Percentiles rank a stretch among this genome's conserved stretches.
These are phyloP conservation scores for Zelonia costaricensis DNA, from an alignment of 208 protist genomes.

Conservation along the genomic window DNA sequence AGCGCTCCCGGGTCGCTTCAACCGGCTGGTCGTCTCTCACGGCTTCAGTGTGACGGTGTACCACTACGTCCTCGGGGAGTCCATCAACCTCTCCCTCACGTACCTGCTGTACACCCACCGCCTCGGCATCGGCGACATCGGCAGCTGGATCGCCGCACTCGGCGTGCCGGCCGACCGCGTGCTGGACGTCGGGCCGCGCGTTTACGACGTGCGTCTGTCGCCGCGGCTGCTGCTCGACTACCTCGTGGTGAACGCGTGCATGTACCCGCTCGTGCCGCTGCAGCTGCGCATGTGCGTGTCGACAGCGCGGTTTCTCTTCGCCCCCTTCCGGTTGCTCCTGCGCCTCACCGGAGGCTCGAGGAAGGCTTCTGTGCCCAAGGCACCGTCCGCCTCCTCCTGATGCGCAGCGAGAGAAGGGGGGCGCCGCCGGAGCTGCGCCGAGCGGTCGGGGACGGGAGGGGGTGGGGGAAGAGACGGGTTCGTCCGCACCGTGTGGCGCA, in stretches of 20 bases:
- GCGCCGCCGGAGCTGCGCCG: too few species aligned
- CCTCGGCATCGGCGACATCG: constrained; percentile 56
- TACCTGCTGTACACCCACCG: constrained; percentile 61
- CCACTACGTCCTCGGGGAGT: constrained; percentile 75
- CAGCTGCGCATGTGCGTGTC: constrained; percentile 52
- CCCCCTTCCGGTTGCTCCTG: constrained; percentile 6
- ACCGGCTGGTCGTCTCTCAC: constrained; percentile 45
- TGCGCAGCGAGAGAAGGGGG: neutral
- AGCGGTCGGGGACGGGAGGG: neutral
- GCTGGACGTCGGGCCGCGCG: constrained; percentile 40
- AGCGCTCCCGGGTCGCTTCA: constrained; percentile 69
- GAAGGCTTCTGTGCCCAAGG: constrained; percentile 23
- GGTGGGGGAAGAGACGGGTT: too few species aligned
- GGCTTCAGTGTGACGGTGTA: constrained; percentile 61
- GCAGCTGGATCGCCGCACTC: constrained; percentile 34
- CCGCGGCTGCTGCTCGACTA: constrained; percentile 73
- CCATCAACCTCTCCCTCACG: constrained; percentile 43
- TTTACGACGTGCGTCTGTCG: constrained; percentile 54
- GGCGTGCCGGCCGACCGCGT: constrained; percentile 30
- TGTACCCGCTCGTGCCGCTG: constrained; percentile 48
- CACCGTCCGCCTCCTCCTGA: constrained; percentile 15
- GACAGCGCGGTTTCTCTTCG: constrained; percentile 33
- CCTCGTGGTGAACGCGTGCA: constrained; percentile 53
- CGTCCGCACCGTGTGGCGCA: too few species aligned
- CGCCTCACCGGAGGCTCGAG: constrained; percentile 1